A percentile compares a stretch with the other conserved stretches of the same genome.
phyloP scores from a whole-genome alignment of 2,329 filamentous ascomycete genomes.

The Nigrograna mackinnonii region DNA sequence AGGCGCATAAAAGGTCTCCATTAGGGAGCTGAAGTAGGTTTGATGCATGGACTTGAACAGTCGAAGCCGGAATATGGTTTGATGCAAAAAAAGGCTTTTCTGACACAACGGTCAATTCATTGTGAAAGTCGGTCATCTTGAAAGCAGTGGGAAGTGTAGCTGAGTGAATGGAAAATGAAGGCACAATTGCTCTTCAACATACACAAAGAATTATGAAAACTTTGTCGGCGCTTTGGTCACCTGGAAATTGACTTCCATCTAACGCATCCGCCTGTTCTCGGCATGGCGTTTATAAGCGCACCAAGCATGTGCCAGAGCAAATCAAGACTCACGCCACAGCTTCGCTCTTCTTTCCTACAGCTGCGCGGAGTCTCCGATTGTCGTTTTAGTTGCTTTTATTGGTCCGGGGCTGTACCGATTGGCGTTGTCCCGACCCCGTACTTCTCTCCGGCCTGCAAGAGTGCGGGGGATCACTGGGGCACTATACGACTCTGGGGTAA shows the following conservation, averaged over 20 bases:
- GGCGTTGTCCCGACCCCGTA: background rate
- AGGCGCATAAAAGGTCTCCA: constrained; percentile 47
- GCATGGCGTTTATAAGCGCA: too few relatives aligned
- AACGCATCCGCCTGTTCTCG: too few relatives aligned
- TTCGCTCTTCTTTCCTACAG: constrained; percentile 1
- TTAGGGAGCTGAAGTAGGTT: constrained; percentile 47
- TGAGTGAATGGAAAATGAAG: background rate
- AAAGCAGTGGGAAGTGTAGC: background rate
- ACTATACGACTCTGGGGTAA: constrained; percentile 1
- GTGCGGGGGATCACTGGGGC: background rate
- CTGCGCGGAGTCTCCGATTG: background rate
- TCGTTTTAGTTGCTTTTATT: background rate
- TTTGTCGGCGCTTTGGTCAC: too few relatives aligned
- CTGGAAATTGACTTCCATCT: too few relatives aligned
- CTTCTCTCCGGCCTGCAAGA: background rate
- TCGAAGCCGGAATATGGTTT: constrained; percentile 42
- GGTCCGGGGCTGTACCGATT: background rate
- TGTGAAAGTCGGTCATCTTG: constrained; percentile 10
- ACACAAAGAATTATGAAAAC: too few relatives aligned
- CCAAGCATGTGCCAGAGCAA: too few relatives aligned
- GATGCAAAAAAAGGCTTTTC: constrained; percentile 7
- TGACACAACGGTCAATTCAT: constrained; percentile 6
- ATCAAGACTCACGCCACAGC: too few relatives aligned
- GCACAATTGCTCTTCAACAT: too few relatives aligned
- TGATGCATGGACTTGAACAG: constrained; percentile 50